Base-by-base conservation (phyloP, 352 stramenopile species). In the Phytopythium chamaehyphon region DNA sequence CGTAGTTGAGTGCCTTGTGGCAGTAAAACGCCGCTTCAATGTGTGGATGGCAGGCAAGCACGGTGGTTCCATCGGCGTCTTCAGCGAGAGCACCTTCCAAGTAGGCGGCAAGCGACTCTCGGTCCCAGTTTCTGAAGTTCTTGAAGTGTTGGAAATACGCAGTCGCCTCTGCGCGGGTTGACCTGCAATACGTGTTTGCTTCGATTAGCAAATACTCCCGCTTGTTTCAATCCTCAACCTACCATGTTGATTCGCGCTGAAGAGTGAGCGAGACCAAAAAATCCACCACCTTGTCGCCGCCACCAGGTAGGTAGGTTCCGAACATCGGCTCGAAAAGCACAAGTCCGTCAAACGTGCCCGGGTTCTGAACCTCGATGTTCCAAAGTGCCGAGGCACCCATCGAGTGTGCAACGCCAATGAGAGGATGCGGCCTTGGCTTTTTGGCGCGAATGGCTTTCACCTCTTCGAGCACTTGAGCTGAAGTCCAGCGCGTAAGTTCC, bases 341-440 rank as follows among this genome's bases (percentile, higher is more conserved):
- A 28, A 81, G 63, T 1, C 55, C 51, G 2, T 66, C 45, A 42
- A 81, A 76, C 0, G 67, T 77, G 14, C 71, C 71, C 1, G 71
- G 71, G 28, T 67, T 59, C 11, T 54, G 53, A 18, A 73, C 42
- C 42, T 81, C 71, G 22, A 64, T 67, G 40, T 71, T 66, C 46
- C 71, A 66, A 40, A 82, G 60, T 3, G 71, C 58, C 31, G 53
- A 61, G 2, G 54, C 73, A 2, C 71, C 73, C 71, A 85, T 82
- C 6, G 73, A 85, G 40, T 85, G 73, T 0, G 68, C 71, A 14
- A 85, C 58, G 10, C 73, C 73, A 26, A 80, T 76, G 21, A 82
- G 21, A 40, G 62, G 62, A 33, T 33, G 28, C 28, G 28, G 28
- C 28, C 9, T 33, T 5, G 28, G 28, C 28, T 33, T 33, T 9